These are phyloP conservation scores for Fraxinus cuspidata DNA, from an alignment of 257 asterid species.

Conservation along the genomic window DNA sequence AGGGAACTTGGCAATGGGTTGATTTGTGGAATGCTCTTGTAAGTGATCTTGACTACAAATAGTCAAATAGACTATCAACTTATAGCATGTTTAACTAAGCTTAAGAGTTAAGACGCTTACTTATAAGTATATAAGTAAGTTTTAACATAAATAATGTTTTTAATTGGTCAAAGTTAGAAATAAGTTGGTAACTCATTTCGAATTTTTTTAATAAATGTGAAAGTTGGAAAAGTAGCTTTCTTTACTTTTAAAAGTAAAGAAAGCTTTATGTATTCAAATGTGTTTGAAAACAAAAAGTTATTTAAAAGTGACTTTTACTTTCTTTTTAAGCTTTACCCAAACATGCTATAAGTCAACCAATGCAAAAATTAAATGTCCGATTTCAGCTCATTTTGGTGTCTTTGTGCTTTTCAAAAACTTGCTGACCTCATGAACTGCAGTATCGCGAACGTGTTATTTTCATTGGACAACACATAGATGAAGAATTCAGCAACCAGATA, in stretches of 20 bases:
- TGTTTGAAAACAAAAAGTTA: background rate
- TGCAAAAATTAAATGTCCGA: background rate
- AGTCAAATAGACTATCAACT: background rate
- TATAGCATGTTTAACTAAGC: background rate
- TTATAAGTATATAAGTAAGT: background rate
- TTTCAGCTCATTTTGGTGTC: background rate
- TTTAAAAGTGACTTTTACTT: too few relatives aligned
- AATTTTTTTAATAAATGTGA: too few relatives aligned
- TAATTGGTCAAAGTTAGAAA: background rate
- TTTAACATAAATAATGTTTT: background rate
- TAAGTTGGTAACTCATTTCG: too few relatives aligned
- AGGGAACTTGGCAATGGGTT: conserved; percentile 90
- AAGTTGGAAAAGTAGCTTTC: too few relatives aligned
- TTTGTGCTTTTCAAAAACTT: background rate
- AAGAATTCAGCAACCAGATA: conserved; percentile 85
- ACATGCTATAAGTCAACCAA: background rate
- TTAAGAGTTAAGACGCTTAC: background rate
- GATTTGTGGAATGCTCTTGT: conserved; percentile 98
- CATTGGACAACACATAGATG: conserved; percentile 76
- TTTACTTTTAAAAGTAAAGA: too few relatives aligned
- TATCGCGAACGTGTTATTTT: conserved; percentile 89
- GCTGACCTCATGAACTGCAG: conserved; percentile 46
- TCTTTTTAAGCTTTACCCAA: background rate
- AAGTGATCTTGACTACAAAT: conserved; percentile 40
- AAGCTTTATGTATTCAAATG: too few relatives aligned